Base-by-base conservation (phyloP, 2,329 filamentous ascomycete genomes). In the Calonectria hongkongensis region DNA sequence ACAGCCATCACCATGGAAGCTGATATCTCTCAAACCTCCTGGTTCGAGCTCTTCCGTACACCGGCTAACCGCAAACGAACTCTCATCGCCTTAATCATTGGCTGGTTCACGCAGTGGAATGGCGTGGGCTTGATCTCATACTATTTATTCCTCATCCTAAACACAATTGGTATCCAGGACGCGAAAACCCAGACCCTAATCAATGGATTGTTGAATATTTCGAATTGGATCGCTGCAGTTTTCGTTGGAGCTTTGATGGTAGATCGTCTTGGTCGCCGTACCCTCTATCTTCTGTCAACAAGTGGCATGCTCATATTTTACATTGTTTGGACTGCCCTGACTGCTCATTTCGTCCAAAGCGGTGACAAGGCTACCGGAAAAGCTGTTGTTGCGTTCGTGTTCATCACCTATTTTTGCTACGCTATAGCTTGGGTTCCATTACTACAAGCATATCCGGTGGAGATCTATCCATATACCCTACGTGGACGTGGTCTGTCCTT, bases 371-470 rank as follows among this genome's bases (percentile, higher is more conserved):
- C 73, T 13, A 78, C 78, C 5, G 81, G 79, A 6, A 70, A 71
- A 6, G 78, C 76, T 0, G 83, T 85, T 0, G 79, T 86, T 13
- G 79, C 80, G 0, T 84, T 84, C 36, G 78, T 87, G 0, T 86
- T 86, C 58, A 81, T 85, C 25, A 86, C 82, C n/a, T 85, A 82
- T 43, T 81, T 82, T 65, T 82, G 81, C 70, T 86, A 84, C 62
- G 81, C 81, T 39, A 81, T 85, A 48, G 83, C 80, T 0, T 84
- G 81, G 62, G 82, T 81, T 0, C 81, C 83, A 0, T 78, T 86
- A 0, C 78, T 84, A 0, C 72, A 82, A 16, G 77, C 79, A 0
- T 81, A 81, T 9, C 74, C 72, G 0, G 75, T 78, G 9, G 81
- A 83, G 68, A 82, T 83, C 41, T 79, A 54, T 36, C 78, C 76